Conservation (phyloP, 1,139 yeast genomes). For the Zhuliangozyma blackwelliae region DNA sequence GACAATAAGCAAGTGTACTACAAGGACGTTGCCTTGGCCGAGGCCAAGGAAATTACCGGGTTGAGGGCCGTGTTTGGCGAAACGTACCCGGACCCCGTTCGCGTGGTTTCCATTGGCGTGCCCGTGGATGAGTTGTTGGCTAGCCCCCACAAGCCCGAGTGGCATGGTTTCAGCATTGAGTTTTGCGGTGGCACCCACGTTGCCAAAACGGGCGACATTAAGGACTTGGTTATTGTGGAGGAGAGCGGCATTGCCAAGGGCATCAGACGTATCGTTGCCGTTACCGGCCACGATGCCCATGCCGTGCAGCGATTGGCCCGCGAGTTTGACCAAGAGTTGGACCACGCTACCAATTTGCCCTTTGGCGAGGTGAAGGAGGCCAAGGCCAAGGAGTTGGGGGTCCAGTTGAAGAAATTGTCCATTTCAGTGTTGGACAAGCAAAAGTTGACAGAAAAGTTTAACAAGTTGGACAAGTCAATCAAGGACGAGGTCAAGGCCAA, state of each 20-base stretch:
- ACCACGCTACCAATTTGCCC: conserved; percentile 51
- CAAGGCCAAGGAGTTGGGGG: conserved; percentile 77
- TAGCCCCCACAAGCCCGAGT: conserved; percentile 65
- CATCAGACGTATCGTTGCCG: conserved; percentile 95
- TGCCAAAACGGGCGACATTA: conserved; percentile 85
- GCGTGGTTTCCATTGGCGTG: conserved; percentile 94
- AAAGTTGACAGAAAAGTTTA: conserved; percentile 67
- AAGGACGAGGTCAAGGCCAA: conserved; percentile 83
- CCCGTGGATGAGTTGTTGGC: conserved; percentile 77
- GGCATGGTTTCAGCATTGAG: conserved; percentile 81
- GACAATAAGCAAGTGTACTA: conserved; percentile 70
- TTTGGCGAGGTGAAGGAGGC: conserved; percentile 75
- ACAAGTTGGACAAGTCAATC: conserved; percentile 75
- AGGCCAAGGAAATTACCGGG: conserved; percentile 73
- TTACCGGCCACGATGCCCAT: conserved; percentile 86
- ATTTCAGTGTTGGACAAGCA: conserved; percentile 82
- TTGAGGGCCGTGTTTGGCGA: conserved; percentile 98
- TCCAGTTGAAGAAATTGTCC: conserved; percentile 72
- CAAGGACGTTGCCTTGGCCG: conserved; percentile 70
- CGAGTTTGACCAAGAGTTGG: conserved; percentile 62
- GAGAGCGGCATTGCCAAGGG: conserved; percentile 99
- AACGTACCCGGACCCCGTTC: conserved; percentile 97
- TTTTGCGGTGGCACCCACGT: conserved; percentile 99
- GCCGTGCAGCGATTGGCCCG: conserved; percentile 81
- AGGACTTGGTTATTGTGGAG: conserved; percentile 82